phyloP scores from a whole-genome alignment of 768 basidiomycete species.

The Amanita pallidorosea region DNA sequence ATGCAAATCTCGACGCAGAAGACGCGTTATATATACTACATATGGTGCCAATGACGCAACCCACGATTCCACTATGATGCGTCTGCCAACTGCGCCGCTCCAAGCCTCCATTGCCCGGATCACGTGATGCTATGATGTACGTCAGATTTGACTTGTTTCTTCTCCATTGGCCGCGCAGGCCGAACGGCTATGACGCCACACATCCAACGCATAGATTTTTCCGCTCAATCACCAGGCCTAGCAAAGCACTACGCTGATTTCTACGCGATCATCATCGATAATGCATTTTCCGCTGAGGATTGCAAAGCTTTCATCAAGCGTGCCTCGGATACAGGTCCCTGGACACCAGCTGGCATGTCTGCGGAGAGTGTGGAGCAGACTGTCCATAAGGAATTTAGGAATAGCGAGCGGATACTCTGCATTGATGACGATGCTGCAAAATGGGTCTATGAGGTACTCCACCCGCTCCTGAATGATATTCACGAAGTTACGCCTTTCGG shows the following conservation, averaged over 20 bases:
- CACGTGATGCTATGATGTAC: background rate
- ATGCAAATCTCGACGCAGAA: background rate
- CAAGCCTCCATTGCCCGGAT: background rate
- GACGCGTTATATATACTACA: background rate
- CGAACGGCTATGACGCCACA: slow-evolving; percentile 1
- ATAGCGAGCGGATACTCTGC: slow-evolving; percentile 23
- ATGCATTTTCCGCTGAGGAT: slow-evolving; percentile 25
- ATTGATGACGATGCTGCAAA: slow-evolving; percentile 18
- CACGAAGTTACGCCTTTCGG: slow-evolving; percentile 18
- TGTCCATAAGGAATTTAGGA: slow-evolving; percentile 22
- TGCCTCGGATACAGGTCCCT: slow-evolving; percentile 16
- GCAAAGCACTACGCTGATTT: slow-evolving; percentile 17
- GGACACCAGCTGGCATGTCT: slow-evolving; percentile 23
- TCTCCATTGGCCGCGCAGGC: too few relatives aligned
- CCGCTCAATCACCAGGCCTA: slow-evolving; percentile 15
- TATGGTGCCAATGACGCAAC: background rate
- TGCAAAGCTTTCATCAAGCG: slow-evolving; percentile 20
- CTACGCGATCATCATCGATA: slow-evolving; percentile 27
- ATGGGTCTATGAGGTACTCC: slow-evolving; percentile 20
- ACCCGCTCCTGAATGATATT: slow-evolving; percentile 22
- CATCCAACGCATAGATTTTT: slow-evolving; percentile 16
- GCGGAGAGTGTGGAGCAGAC: slow-evolving; percentile 12
- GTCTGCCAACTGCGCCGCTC: too few relatives aligned
- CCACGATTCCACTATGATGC: background rate
- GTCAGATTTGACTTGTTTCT: background rate